Evolutionary conservation across 2,329 filamentous ascomycete genomes (phyloP), one percentile per base, ranked within the genome.

Genomic region (Thelonectria rubi): DNA sequence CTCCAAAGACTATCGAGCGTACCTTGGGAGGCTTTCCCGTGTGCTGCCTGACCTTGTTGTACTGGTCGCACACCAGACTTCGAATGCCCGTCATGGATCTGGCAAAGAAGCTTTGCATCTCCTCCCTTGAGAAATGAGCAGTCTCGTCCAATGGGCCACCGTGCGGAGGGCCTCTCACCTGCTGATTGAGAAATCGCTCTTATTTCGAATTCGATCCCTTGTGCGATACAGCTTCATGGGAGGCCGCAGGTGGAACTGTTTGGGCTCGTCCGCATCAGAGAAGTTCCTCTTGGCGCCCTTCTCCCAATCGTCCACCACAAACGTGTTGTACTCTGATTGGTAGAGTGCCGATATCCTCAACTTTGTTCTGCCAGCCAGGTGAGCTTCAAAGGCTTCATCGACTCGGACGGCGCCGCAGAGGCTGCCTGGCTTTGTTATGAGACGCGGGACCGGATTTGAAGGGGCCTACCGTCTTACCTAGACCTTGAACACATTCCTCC

Each of bases 21-120:
- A 60, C 58, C 47, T 51, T 55, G 32, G 58, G 58, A 12, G 20
- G 14, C 42, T 17, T 60, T 7, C 46, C 52, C 6, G 58, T 60
- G 5, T 17, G 26, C 14, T 15, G 17, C 21, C 32, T 14, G 5
- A 56, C 58, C 30, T 48, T 30, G 9, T 14, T 52, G 15, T 24
- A 26, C 17, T 60, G 58, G 4, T 56, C 58, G 17, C 18, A 20
- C 11, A 60, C 26, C 1, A 60, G 47, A 21, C 15, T 52, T 5
- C 58, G 46, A 18, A 60, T 60, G 11, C 58, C 58, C 5, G 46
- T 55, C 3, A 51, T 40, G 11, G 58, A 60, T 17, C 46, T 47
- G 21, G 9, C 26, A 18, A 60, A 60, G 39, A 60, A 60, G 2
- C 8, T 18, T 20, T 30, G 40, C 58, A 60, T 60, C 20, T 60